A percentile compares a stretch with the other conserved stretches of the same genome.
Evolutionary conservation across 2,329 filamentous ascomycete species (phyloP).

Genomic region (Pseudocercospora musae): DNA sequence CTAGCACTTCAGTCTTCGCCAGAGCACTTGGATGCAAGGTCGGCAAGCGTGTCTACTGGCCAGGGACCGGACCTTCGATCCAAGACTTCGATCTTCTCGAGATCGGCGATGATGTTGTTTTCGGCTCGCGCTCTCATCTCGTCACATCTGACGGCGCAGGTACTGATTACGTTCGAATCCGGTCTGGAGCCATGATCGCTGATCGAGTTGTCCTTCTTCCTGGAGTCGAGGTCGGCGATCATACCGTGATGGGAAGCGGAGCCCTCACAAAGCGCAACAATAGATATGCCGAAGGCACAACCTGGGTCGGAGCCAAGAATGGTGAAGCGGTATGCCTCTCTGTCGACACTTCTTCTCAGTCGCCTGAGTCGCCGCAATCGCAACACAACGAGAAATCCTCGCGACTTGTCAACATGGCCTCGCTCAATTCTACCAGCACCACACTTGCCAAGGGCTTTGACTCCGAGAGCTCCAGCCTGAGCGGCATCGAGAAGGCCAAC

Average conservation of each 20-base stretch:
- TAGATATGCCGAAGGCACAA: slow-evolving; percentile 45
- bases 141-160: slow-evolving; percentile 53
- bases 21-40: slow-evolving; percentile 53
- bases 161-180: slow-evolving; percentile 48
- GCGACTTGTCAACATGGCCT: slow-evolving; percentile 15
- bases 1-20: slow-evolving; percentile 51
- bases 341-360: slow-evolving; percentile 12
- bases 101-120: slow-evolving; percentile 58
- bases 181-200: slow-evolving; percentile 54
- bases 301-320: slow-evolving; percentile 53
- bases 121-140: slow-evolving; percentile 55
- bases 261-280: slow-evolving; percentile 49
- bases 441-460: slow-evolving; percentile 24
- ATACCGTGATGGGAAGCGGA: slow-evolving; percentile 54
- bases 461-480: slow-evolving; percentile 24
- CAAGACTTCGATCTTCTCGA: slow-evolving; percentile 56
- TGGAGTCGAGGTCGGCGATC: slow-evolving; percentile 49
- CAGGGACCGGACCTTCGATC: slow-evolving; percentile 53
- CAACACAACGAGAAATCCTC: slow-evolving; percentile 17
- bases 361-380: slow-evolving; percentile 2
- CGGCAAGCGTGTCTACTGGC: slow-evolving; percentile 56
- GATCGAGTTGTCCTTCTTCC: slow-evolving; percentile 55
- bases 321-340: slow-evolving; percentile 51
- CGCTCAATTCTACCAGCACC: slow-evolving; percentile 30
- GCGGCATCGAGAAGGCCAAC: slow-evolving; percentile 6